Percentiles rank a stretch among this genome's conserved stretches.
Evolutionary conservation across 176 grass and related monocot species (phyloP).

Genomic region (Triticum timopheevii): DNA sequence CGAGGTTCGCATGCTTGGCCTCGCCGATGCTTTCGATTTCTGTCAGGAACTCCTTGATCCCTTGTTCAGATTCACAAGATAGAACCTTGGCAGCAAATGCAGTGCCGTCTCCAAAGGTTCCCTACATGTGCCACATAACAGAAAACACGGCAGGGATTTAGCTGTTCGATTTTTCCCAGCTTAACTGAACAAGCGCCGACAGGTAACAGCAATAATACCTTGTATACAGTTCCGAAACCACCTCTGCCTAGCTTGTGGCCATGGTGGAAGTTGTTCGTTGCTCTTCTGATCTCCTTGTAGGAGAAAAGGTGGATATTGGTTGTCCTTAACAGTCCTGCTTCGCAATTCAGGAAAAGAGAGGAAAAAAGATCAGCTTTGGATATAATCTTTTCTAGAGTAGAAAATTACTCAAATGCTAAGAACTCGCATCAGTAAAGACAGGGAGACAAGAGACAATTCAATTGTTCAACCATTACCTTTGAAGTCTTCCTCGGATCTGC

Average conservation of each 20-base stretch:
- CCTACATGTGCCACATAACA: slow-evolving; percentile 18
- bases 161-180: background rate
- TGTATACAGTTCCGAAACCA: slow-evolving; percentile 58
- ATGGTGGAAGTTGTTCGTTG: slow-evolving; percentile 39
- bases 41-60: slow-evolving; percentile 56
- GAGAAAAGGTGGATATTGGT: slow-evolving; percentile 34
- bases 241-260: slow-evolving; percentile 44
- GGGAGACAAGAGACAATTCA: background rate
- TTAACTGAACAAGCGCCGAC: background rate
- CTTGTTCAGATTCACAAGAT: slow-evolving; percentile 49
- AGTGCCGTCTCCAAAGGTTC: slow-evolving; percentile 43
- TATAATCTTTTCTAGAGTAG: background rate
- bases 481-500: slow-evolving; percentile 23
- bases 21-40: slow-evolving; percentile 54
- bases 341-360: background rate
- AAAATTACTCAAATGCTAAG: background rate
- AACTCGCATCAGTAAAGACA: background rate
- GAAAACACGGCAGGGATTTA: background rate
- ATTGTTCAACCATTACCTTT: background rate
- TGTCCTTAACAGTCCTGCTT: slow-evolving; percentile 12
- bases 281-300: slow-evolving; percentile 40
- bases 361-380: background rate
- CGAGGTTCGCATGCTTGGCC: slow-evolving; percentile 48
- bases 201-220: slow-evolving; percentile 4
- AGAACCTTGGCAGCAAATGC: slow-evolving; percentile 50